Evolutionary conservation across 768 basidiomycete species (phyloP).

Genomic region (Pulveroboletus ravenelii): DNA sequence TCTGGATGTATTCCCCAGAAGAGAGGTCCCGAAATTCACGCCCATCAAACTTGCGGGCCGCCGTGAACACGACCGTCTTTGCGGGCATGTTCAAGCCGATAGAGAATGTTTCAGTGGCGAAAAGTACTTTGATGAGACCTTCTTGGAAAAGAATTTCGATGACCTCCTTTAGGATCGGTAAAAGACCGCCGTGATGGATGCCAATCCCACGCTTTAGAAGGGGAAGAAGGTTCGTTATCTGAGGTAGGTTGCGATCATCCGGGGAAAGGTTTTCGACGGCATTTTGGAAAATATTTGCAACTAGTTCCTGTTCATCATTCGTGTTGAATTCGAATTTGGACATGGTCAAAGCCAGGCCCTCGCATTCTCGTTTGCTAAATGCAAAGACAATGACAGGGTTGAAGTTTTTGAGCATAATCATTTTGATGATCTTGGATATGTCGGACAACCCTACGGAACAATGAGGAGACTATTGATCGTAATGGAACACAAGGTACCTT

Average conservation of each 20-base stretch:
- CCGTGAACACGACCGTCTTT: constrained; percentile 97
- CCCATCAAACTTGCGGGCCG: constrained; percentile 94
- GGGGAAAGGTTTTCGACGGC: constrained; percentile 85
- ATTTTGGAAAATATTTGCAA: constrained; percentile 87
- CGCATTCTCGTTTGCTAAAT: constrained; percentile 97
- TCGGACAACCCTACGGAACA: constrained; percentile 70
- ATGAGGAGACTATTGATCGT: constrained; percentile 1
- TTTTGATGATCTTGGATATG: constrained; percentile 94
- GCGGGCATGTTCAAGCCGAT: constrained; percentile 99
- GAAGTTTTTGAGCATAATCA: constrained; percentile 97
- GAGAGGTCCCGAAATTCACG: constrained; percentile 90
- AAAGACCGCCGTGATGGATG: constrained; percentile 95
- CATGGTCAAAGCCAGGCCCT: constrained; percentile 83
- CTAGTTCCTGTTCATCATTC: constrained; percentile 84
- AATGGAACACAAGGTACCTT: constrained; percentile 48
- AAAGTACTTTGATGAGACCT: constrained; percentile 94
- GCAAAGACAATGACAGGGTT: constrained; percentile 98
- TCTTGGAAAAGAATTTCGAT: constrained; percentile 99
- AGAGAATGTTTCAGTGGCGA: constrained; percentile 98
- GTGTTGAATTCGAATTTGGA: constrained; percentile 96
- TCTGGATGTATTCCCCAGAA: constrained; percentile 97
- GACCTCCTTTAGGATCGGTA: constrained; percentile 97
- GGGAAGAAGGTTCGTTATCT: constrained; percentile 89
- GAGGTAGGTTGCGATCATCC: constrained; percentile 86
- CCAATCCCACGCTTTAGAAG: constrained; percentile 93